A percentile compares a stretch with the other conserved stretches of the same genome.
Evolutionary conservation across 192 early-diverging fungal genomes (phyloP).

Genomic region (Phlyctochytrium arcticum): DNA sequence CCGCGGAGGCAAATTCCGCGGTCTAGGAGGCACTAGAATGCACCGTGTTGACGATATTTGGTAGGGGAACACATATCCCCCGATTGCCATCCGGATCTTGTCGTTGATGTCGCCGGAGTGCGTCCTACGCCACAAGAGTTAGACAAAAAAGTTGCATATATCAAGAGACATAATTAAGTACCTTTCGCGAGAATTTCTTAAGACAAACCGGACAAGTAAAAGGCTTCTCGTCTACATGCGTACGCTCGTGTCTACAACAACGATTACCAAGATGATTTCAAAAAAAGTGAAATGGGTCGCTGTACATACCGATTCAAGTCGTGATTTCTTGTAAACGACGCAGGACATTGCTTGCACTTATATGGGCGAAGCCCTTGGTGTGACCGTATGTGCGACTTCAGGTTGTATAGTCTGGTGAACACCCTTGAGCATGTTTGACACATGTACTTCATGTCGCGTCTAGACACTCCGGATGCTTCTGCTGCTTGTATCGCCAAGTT

Average conservation of each 20-base stretch:
- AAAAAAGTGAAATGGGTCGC: too few relatives aligned
- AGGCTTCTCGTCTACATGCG: conserved; percentile 18
- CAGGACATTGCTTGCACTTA: conserved; percentile 27
- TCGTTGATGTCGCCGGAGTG: conserved; percentile 34
- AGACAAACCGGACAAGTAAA: conserved; percentile 11
- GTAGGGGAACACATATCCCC: conserved; percentile 19
- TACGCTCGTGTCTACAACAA: conserved; percentile 20
- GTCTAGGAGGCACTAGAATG: too few relatives aligned
- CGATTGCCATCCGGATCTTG: conserved; percentile 43
- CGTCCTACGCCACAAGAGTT: conserved; percentile 15
- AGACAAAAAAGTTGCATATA: background rate
- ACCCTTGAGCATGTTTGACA: conserved; percentile 25
- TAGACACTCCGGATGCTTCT: background rate
- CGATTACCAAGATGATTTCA: too few relatives aligned
- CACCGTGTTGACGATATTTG: background rate
- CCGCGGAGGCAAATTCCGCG: too few relatives aligned
- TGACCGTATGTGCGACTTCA: conserved; percentile 41
- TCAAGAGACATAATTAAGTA: too few relatives aligned
- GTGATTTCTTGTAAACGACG: conserved; percentile 34
- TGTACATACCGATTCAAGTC: conserved; percentile 32
- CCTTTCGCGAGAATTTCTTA: conserved; percentile 26
- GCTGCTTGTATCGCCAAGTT: conserved; percentile 20
- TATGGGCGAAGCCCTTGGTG: conserved; percentile 37
- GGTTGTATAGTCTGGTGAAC: conserved; percentile 32
- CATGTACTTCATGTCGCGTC: conserved; percentile 20